These are phyloP conservation scores for Exophiala viscosa DNA, from an alignment of 2,329 filamentous ascomycete genomes.

Conservation along the genomic window DNA sequence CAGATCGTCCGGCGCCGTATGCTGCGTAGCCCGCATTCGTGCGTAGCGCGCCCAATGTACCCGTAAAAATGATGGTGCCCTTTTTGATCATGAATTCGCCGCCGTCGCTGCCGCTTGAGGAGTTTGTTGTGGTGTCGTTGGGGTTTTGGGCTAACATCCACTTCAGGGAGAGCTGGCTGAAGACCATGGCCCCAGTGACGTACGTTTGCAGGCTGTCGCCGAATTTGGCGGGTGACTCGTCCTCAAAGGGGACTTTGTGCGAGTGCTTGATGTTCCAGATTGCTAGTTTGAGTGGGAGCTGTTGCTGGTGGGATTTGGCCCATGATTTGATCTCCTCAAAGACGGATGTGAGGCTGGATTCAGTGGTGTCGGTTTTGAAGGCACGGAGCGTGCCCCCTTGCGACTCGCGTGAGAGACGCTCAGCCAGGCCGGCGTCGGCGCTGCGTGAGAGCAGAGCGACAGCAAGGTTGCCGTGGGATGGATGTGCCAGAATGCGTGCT, in stretches of 20 bases:
- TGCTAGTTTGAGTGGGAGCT: constrained; percentile 50
- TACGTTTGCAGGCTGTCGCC: constrained; percentile 49
- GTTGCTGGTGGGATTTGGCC: constrained; percentile 32
- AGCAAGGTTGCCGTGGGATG: constrained; percentile 52
- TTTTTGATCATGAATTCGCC: constrained; percentile 51
- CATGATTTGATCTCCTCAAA: constrained; percentile 46
- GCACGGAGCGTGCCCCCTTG: constrained; percentile 48
- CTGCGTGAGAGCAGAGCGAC: constrained; percentile 53
- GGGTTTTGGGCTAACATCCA: constrained; percentile 30
- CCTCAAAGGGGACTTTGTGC: constrained; percentile 53
- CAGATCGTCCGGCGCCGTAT: constrained; percentile 53
- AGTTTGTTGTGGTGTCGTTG: constrained; percentile 30
- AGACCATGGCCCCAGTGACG: constrained; percentile 55
- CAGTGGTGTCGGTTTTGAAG: constrained; percentile 52
- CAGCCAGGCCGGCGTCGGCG: constrained; percentile 44
- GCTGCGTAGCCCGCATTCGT: constrained; percentile 54
- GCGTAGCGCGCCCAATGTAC: constrained; percentile 52
- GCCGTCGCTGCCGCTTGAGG: not conserved
- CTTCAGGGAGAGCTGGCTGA: constrained; percentile 52
- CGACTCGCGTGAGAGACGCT: constrained; percentile 45
- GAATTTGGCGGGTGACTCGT: constrained; percentile 52
- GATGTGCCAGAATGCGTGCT: constrained; percentile 51
- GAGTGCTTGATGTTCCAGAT: constrained; percentile 57
- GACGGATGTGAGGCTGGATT: constrained; percentile 42
- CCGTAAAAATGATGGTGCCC: constrained; percentile 56